Evolutionary conservation across 257 asterid genomes (phyloP), one percentile per base, ranked within the genome.

Genomic region (Agastache rugosa): DNA sequence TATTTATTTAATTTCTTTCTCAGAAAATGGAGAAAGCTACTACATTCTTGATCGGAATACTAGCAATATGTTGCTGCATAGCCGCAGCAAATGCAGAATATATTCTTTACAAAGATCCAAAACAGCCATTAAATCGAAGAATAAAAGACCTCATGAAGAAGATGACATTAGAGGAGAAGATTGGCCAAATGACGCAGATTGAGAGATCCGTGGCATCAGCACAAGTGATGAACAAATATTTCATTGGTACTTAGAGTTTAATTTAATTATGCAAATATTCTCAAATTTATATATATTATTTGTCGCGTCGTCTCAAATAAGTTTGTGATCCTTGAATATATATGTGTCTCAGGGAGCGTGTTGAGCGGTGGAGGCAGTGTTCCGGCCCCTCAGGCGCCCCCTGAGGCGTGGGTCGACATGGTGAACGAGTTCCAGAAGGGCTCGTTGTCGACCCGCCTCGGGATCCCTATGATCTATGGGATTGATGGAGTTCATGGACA

Each of bases 291-390:
- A 5, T 10, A 11, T 7, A n/a, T 19, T 3, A n/a, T 10, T 48
- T n/a, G 23, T n/a, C 35, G 8, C n/a, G 35, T 5, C 35, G 8
- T 22, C 23, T 50, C 4, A 50, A 4, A 48, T 5, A 16, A 4
- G 3, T 47, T 48, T 15, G n/a, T 27, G 31, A 35, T 35, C 1
- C 1, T 27, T 27, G 31, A 27, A 0, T 35, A 35, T 35, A 35
- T 35, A 35, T 35, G 1, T 45, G 15, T 25, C 62, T 55, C 7
- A 90, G 97, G 97, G 78, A 91, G 97, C 71, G 79, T 87, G 31
- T 66, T 87, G 83, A 85, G 97, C 62, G 91, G 97, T 0, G 93
- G 96, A 79, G 97, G 97, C 1, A 89, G 92, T 77, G 93, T 84
- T 16, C 97, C 97, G 10, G 89, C 85, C 1, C 85, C 83, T 22